Base-by-base conservation (phyloP, 208 protist species). In the Leishmania braziliensis region DNA sequence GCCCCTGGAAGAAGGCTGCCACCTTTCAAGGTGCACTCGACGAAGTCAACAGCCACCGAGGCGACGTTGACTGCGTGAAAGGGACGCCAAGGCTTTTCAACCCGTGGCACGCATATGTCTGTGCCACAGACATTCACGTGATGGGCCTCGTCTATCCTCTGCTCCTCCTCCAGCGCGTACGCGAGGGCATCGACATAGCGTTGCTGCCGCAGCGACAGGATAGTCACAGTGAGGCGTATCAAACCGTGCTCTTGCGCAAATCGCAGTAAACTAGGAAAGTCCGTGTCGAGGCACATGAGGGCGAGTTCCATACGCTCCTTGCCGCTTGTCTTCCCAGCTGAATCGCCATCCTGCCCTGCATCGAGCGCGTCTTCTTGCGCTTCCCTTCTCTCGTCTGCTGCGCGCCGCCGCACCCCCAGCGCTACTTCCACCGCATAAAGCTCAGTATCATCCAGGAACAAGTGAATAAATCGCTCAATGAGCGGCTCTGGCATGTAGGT, bases 141-240 rank as follows among this genome's bases (percentile, higher is more conserved):
- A 53, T n/a, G 39, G 18, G 26, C 23, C 2, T 77, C 36, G 26
- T 80, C 60, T 39, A 79, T 75, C 39, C 71, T 80, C 36, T 65
- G 78, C 46, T 84, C 86, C 33, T 20, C 69, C 0, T 84, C 73
- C 33, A 95, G 75, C 6, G 88, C 88, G 46, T 80, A 84, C 46
- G 78, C 84, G n/a, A 97, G 83, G 0, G 93, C 93, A n/a, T 91
- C 85, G 6, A 80, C 85, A 68, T 93, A 95, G 68, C 84, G 46
- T 43, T 84, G 60, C 62, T 91, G 83, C 43, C 91, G 76, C 60
- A 90, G 81, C 0, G 91, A 93, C 33, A 93, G 77, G 70, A 94
- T 84, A 36, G 76, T 77, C 36, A 93, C 80, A 33, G 54, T 62
- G 20, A 97, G 87, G 10, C 81, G 78, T 29, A 86, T n/a, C 46